These are phyloP conservation scores for Colletotrichum australisinense DNA, from an alignment of 2,329 filamentous ascomycete genomes.

Conservation along the genomic window DNA sequence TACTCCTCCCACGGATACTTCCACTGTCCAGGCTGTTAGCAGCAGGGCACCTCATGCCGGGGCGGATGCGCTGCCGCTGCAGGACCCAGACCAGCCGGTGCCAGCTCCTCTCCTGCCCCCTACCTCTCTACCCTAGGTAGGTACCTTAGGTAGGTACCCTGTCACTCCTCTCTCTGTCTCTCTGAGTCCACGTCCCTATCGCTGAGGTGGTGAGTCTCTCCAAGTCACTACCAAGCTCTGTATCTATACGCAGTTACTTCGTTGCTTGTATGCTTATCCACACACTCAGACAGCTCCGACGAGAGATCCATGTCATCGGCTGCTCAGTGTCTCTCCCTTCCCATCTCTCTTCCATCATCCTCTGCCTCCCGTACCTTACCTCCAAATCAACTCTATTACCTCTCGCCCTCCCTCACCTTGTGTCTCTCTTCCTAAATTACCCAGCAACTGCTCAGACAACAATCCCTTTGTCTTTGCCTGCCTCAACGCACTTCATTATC, in stretches of 20 bases:
- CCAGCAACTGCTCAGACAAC: constrained; percentile 1
- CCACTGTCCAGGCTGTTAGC: not conserved
- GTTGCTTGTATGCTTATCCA: not conserved
- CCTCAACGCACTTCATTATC: too few relatives aligned
- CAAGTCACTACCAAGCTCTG: not conserved
- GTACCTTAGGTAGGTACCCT: not conserved
- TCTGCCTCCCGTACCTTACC: not conserved
- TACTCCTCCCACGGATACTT: constrained; percentile 9
- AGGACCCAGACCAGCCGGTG: constrained; percentile 5
- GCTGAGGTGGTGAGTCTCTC: not conserved
- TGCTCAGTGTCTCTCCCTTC: constrained; percentile 4
- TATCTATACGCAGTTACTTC: not conserved
- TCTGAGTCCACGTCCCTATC: not conserved
- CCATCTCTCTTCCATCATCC: not conserved
- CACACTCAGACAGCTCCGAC: not conserved
- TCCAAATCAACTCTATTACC: not conserved
- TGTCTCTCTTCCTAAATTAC: not conserved
- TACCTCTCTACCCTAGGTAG: not conserved
- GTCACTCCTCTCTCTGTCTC: not conserved
- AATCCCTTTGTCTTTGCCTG: constrained; percentile 23
- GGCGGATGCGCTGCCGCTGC: constrained; percentile 8
- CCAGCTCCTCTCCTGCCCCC: not conserved
- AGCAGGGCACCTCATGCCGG: not conserved
- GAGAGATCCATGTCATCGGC: constrained; percentile 29
- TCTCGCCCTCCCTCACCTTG: not conserved